Conservation (phyloP, 2,329 filamentous ascomycete genomes). For the Alternaria sp. region DNA sequence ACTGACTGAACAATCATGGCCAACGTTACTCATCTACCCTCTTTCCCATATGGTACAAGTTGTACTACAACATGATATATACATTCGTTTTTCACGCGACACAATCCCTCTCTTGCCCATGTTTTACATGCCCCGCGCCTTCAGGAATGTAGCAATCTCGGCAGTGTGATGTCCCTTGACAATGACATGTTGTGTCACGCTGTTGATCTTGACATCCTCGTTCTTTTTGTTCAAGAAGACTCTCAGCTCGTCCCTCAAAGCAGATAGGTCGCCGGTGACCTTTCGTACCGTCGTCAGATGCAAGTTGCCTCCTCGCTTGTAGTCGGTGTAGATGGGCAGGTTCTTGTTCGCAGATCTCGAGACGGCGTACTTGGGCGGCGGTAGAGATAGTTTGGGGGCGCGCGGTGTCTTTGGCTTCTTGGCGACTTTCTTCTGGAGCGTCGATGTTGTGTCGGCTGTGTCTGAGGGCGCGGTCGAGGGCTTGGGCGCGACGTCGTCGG, state of each 20-base stretch:
- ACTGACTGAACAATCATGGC: neutral
- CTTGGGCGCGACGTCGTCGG: neutral
- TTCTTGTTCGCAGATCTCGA: slow-evolving; percentile 72
- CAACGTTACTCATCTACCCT: neutral
- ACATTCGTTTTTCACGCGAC: neutral
- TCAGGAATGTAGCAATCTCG: slow-evolving; percentile 20
- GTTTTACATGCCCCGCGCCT: slow-evolving; percentile 23
- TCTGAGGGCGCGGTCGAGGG: slow-evolving; percentile 1
- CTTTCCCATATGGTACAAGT: neutral
- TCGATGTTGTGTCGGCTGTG: slow-evolving; percentile 11
- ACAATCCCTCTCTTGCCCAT: neutral
- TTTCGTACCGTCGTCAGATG: slow-evolving; percentile 78
- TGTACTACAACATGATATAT: neutral
- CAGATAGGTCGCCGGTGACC: slow-evolving; percentile 73
- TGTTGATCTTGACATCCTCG: slow-evolving; percentile 63
- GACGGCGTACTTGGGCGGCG: slow-evolving; percentile 68
- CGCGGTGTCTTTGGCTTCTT: slow-evolving; percentile 6
- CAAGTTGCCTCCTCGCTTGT: slow-evolving; percentile 77
- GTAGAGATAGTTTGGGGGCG: slow-evolving; percentile 15
- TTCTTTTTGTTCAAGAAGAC: slow-evolving; percentile 63
- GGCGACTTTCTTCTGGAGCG: slow-evolving; percentile 5
- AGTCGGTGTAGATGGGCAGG: slow-evolving; percentile 76
- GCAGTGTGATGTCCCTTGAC: slow-evolving; percentile 36
- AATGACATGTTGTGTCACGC: slow-evolving; percentile 71
- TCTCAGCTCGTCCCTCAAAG: slow-evolving; percentile 69